Percentiles rank a stretch among this genome's conserved stretches.
Conservation (phyloP, 1,284 basidiomycete genomes). For the Ustilago lituana region DNA sequence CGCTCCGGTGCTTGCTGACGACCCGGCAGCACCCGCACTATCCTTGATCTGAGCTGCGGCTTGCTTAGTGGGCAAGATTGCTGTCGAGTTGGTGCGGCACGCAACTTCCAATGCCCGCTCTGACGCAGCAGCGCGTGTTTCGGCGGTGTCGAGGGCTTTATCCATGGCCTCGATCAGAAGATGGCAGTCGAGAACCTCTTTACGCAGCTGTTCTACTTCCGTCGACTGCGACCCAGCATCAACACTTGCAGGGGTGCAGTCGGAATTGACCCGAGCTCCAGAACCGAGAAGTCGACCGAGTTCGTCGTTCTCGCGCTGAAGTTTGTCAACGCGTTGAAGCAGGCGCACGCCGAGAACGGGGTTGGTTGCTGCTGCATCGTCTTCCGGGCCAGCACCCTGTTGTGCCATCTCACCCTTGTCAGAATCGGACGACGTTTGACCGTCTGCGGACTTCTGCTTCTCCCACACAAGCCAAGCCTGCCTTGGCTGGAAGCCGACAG, state of each 20-base stretch:
- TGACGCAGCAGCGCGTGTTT: constrained; percentile 7
- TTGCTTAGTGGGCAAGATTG: constrained; percentile 10
- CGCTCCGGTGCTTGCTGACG: background rate
- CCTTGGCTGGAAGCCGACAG: constrained; percentile 45
- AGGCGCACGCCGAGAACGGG: constrained; percentile 49
- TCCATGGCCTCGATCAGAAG: constrained; percentile 35
- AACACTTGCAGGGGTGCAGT: no score
- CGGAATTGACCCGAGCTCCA: no score
- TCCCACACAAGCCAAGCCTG: constrained; percentile 35
- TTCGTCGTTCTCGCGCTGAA: constrained; percentile 47
- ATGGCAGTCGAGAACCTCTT: constrained; percentile 30
- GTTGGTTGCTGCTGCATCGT: constrained; percentile 1
- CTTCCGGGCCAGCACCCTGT: no score
- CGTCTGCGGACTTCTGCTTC: constrained; percentile 1
- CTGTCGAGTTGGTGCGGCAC: constrained; percentile 32
- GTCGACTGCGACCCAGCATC: no score
- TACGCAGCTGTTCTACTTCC: constrained; percentile 4
- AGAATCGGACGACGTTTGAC: no score
- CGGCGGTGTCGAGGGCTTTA: constrained; percentile 21
- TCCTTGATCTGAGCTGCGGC: background rate
- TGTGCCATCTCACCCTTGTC: no score
- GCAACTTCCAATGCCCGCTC: constrained; percentile 38
- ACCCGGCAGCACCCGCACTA: background rate
- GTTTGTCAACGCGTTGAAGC: constrained; percentile 39
- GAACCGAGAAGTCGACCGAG: constrained; percentile 29